Evolutionary conservation across 495 filamentous ascomycete genomes (phyloP).

Genomic region (Aspergillus coremiiformis): DNA sequence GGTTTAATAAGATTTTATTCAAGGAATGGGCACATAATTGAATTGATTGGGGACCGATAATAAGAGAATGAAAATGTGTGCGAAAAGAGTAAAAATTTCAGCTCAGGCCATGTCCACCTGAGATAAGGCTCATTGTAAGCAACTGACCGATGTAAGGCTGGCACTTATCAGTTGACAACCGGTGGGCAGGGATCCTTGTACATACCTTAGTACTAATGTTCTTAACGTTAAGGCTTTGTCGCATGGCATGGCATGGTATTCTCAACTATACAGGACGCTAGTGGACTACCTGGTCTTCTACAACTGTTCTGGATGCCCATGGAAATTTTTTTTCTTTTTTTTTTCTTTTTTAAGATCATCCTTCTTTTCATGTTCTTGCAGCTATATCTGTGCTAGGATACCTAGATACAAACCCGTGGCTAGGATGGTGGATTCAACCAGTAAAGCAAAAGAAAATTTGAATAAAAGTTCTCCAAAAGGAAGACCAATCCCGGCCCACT

Average conservation of each 20-base stretch:
- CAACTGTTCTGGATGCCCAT: not conserved
- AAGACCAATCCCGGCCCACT: not conserved
- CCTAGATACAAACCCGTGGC: too few species aligned
- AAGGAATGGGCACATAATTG: not conserved
- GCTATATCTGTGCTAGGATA: too few species aligned
- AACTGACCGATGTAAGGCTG: not conserved
- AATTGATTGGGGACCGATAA: not conserved
- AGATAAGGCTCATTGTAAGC: not conserved
- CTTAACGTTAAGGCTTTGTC: not conserved
- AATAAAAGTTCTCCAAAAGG: not conserved
- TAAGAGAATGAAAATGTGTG: not conserved
- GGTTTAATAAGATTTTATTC: not conserved
- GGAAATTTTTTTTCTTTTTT: not conserved
- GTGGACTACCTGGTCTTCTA: not conserved
- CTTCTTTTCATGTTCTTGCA: not conserved
- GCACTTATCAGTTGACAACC: constrained; percentile 1
- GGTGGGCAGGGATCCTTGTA: constrained; percentile 1
- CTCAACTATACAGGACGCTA: not conserved
- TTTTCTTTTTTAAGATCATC: not conserved
- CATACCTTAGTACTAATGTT: not conserved
- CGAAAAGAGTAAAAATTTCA: not conserved
- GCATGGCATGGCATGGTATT: not conserved
- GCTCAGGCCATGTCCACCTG: constrained; percentile 1
- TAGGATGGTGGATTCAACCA: not conserved
- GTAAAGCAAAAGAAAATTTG: not conserved